Evolutionary conservation across 257 asterid species (phyloP).

Genomic region (Petunia axillaris): DNA sequence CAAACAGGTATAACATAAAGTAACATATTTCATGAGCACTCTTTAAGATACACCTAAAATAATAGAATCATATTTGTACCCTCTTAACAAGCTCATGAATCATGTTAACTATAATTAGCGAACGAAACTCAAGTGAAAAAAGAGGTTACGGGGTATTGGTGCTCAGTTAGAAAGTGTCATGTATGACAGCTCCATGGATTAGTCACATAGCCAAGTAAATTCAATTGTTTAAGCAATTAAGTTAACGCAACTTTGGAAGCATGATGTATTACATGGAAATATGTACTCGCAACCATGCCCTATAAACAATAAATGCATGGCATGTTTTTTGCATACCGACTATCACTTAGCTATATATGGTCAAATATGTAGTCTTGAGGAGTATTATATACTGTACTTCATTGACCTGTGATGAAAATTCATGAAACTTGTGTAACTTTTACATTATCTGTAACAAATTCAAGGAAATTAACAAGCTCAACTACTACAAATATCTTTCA

Average conservation of each 20-base stretch:
- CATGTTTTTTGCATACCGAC: no score
- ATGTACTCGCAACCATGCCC: slow-evolving; percentile 3
- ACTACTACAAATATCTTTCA: background rate
- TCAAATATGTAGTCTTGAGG: no score
- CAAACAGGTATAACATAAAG: background rate
- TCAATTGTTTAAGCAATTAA: background rate
- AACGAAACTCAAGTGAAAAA: background rate
- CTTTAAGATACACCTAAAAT: background rate
- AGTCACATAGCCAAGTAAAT: background rate
- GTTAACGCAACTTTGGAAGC: background rate
- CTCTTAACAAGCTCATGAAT: background rate
- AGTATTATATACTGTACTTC: no score
- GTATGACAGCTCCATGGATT: background rate
- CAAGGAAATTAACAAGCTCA: background rate
- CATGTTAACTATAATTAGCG: background rate
- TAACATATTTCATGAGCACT: background rate
- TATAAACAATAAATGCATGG: background rate
- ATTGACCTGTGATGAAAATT: background rate
- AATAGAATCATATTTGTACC: background rate
- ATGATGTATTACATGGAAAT: background rate
- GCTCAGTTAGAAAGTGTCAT: background rate
- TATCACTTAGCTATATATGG: no score
- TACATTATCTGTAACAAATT: background rate
- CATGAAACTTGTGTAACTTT: background rate
- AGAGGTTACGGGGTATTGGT: background rate